Percentiles rank a stretch among this genome's conserved stretches.
These are phyloP conservation scores for Phytophthora tentaculata DNA, from an alignment of 352 stramenopile species.

Conservation along the genomic window DNA sequence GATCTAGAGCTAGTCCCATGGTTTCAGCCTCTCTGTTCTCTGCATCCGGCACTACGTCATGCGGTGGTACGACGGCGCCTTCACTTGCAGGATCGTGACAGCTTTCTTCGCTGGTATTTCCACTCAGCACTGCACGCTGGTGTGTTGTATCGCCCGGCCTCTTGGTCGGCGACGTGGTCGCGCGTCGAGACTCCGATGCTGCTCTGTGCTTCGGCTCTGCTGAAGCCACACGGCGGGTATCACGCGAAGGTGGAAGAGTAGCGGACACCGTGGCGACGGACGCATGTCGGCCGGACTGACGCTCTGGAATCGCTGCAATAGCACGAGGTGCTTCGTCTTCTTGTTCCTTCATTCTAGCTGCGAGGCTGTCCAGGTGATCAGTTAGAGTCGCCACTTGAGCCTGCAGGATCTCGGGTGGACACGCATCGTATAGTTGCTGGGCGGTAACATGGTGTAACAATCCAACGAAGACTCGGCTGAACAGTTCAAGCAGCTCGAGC, in stretches of 20 bases:
- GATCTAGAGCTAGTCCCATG: not conserved
- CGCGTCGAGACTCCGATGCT: not conserved
- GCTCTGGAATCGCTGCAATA: not conserved
- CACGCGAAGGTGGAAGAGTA: not conserved
- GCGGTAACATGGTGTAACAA: constrained; percentile 62
- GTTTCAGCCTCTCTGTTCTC: constrained; percentile 1
- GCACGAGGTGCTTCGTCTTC: not conserved
- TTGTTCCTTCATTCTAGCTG: constrained; percentile 19
- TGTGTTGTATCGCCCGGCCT: no score
- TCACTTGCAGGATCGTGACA: not conserved
- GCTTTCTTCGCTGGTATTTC: not conserved
- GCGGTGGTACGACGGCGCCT: not conserved
- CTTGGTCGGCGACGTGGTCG: constrained; percentile 4
- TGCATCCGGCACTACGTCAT: not conserved
- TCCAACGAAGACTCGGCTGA: constrained; percentile 60
- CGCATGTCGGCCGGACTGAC: constrained; percentile 20
- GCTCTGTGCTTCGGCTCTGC: constrained; percentile 24
- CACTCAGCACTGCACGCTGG: not conserved
- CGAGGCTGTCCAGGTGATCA: constrained; percentile 40
- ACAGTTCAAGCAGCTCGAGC: constrained; percentile 62
- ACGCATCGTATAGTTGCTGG: constrained; percentile 57
- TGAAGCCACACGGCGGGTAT: constrained; percentile 24
- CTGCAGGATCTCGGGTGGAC: constrained; percentile 56
- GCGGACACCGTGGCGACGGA: constrained; percentile 8
- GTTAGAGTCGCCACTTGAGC: constrained; percentile 52